Base-by-base conservation (phyloP, 2,329 filamentous ascomycete genomes). In the Coniochaeta prunicola region DNA sequence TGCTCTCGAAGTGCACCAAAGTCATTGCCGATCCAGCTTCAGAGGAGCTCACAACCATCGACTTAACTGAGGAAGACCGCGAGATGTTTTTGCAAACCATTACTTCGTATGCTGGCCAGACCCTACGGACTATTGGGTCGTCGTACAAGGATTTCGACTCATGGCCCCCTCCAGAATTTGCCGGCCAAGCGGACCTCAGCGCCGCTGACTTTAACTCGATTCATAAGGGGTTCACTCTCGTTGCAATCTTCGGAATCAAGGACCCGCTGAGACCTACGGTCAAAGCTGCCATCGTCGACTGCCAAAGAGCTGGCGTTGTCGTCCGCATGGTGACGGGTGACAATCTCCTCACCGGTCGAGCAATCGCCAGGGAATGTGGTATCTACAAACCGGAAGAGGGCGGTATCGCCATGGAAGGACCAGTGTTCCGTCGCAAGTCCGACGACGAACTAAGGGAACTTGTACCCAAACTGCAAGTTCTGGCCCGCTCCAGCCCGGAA, bases 71-170 rank as follows among this genome's bases (percentile, higher is more conserved):
- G 1, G 77, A 83, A 15, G 83, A 87, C 63, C 77, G 80, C 31
- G 75, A 83, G 38, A 79, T 76, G 3, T 70, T 88, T 21, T 74
- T 73, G 42, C 73, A 77, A 24, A 73, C 83, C 54, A 88, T 88
- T 64, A 80, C 82, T 19, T 77, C 80, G 10, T 88, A 88, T 63
- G 85, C 85, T 4, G 80, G 79, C 4, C 78, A 84, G 34, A 91
- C 89, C 13, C 80, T 92, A 15, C 85, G 89, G 53, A 92, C 88
- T 0, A 91, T 92, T 62, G 88, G 83, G 42, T 79, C 91, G 60
- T 80, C 89, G 9, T 91, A 90, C 72, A 83, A 83, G 58, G 89
- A 92, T 62, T 91, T 89, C 62, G 78, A 86, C 40, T 78, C 24
- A 15, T 68, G 66, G 66, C 66, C 66, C 15, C 66, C 65, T 3